Conservation (phyloP, 306 rosid genomes). For the Argentina anserina region DNA sequence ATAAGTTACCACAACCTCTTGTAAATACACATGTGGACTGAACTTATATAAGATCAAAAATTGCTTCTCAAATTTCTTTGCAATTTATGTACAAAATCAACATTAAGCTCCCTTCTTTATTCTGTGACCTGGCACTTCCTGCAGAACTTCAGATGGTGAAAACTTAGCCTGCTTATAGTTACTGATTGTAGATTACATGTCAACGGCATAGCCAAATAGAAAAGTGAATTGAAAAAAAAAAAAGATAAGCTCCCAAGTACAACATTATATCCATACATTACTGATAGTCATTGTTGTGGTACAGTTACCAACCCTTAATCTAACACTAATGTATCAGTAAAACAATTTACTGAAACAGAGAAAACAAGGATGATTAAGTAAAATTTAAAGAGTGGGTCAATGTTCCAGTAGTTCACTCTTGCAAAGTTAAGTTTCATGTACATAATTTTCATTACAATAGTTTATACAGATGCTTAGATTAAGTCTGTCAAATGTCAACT, state of each 20-base stretch:
- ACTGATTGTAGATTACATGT: not conserved
- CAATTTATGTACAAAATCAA: constrained; percentile 20
- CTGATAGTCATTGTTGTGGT: not conserved
- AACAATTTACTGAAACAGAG: too few relatives aligned
- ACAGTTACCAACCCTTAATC: not conserved
- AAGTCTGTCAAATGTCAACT: not conserved
- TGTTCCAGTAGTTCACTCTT: not conserved
- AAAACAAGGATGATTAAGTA: too few relatives aligned
- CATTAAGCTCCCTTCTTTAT: constrained; percentile 2
- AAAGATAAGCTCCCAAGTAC: not conserved
- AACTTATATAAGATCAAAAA: constrained; percentile 8
- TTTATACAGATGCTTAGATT: too few relatives aligned
- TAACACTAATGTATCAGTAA: not conserved
- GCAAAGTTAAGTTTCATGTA: too few relatives aligned
- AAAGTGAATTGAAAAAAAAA: not conserved
- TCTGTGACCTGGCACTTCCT: constrained; percentile 17
- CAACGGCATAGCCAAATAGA: not conserved
- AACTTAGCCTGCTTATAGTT: not conserved
- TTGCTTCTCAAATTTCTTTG: too few relatives aligned
- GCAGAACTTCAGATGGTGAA: constrained; percentile 21
- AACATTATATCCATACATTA: not conserved
- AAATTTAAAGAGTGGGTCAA: not conserved
- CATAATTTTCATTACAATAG: too few relatives aligned
- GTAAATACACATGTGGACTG: constrained; percentile 10
- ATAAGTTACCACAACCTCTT: not conserved